Conservation (phyloP, 2,329 filamentous ascomycete species). For the Furcasterigmium sp. region DNA sequence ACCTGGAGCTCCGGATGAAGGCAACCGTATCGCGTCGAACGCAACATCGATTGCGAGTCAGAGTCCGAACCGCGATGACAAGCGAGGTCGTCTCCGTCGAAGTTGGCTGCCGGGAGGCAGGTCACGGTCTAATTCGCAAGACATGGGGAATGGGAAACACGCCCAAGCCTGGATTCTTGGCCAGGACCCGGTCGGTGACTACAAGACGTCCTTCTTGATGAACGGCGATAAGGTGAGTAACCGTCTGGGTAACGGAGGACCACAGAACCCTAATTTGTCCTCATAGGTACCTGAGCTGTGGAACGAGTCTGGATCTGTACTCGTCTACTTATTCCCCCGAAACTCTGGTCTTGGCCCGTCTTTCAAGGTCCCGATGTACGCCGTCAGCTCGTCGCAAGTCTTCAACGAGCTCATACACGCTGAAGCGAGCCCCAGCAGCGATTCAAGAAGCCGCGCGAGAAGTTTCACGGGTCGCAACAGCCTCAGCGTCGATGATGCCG, state of each 20-base stretch:
- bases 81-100: conserved; percentile 39
- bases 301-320: conserved; percentile 54
- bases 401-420: conserved; percentile 48
- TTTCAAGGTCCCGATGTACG: conserved; percentile 53
- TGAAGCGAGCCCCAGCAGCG: conserved; percentile 27
- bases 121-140: conserved; percentile 45
- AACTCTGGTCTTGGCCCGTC: conserved; percentile 47
- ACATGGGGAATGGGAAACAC: conserved; percentile 16
- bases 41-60: conserved; percentile 30
- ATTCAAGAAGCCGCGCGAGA: conserved; percentile 26
- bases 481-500: conserved; percentile 45
- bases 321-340: conserved; percentile 52
- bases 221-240: conserved; percentile 49
- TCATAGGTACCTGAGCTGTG: conserved; percentile 59
- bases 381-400: conserved; percentile 48
- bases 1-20: conserved; percentile 18
- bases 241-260: neutral
- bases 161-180: conserved; percentile 50
- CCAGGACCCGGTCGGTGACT: conserved; percentile 47
- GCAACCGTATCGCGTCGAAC: conserved; percentile 18
- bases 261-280: conserved; percentile 2
- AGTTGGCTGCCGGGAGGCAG: conserved; percentile 50
- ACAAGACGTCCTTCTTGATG: conserved; percentile 46
- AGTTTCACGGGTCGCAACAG: conserved; percentile 44
- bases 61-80: conserved; percentile 32